phyloP scores from a whole-genome alignment of 2,329 filamentous ascomycete species.

The Cadophora sp. region DNA sequence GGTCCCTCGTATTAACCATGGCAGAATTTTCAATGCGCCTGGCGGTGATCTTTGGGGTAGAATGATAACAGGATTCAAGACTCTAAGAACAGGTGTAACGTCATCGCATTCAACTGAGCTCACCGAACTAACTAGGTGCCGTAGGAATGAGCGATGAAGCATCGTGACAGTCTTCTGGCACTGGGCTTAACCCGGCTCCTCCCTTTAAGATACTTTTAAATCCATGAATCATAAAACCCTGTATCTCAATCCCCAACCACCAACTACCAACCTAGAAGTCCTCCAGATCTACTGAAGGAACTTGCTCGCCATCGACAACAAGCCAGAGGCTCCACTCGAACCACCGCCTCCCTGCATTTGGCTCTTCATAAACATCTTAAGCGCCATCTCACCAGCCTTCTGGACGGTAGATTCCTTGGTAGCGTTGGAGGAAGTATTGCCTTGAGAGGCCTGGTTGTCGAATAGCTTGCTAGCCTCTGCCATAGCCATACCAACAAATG shows the following conservation, averaged over 20 bases:
- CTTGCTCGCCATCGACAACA: constrained; percentile 64
- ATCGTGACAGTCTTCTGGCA: too few species aligned
- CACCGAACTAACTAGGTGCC: too few species aligned
- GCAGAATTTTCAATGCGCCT: too few species aligned
- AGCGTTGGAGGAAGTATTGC: constrained; percentile 60
- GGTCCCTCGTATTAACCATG: neutral
- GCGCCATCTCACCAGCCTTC: constrained; percentile 81
- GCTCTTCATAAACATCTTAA: constrained; percentile 80
- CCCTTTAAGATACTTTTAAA: too few species aligned
- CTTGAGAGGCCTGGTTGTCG: constrained; percentile 61
- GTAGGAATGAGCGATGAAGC: too few species aligned
- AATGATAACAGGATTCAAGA: neutral
- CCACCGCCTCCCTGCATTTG: constrained; percentile 70
- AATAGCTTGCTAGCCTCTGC: constrained; percentile 80
- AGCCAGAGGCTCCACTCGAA: constrained; percentile 44
- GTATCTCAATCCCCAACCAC: neutral
- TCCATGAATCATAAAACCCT: constrained; percentile 15
- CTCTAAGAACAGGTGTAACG: neutral
- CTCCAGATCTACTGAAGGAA: constrained; percentile 52
- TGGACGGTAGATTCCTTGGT: constrained; percentile 84
- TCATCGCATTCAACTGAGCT: constrained; percentile 8
- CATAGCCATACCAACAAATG: constrained; percentile 87
- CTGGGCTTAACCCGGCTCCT: too few species aligned
- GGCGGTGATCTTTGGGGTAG: neutral
- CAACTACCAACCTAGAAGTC: neutral